These are phyloP conservation scores for Neurospora sp. DNA, from an alignment of 2,329 filamentous ascomycete species.

Conservation along the genomic window DNA sequence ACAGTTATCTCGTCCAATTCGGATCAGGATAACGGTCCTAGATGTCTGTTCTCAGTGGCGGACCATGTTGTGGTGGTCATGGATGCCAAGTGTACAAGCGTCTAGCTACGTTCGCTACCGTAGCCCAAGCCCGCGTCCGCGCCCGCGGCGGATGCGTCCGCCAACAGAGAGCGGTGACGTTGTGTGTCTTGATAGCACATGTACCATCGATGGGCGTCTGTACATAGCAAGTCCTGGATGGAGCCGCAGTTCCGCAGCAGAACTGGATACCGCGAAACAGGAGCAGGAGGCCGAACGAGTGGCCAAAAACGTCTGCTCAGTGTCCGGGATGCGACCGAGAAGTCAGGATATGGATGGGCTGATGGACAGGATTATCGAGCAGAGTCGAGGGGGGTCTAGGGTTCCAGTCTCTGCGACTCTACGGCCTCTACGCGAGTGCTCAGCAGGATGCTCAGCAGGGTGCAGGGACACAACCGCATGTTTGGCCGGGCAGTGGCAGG, in stretches of 20 bases:
- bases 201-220: neutral
- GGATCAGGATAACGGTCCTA: neutral
- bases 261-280: neutral
- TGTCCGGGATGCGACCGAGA: neutral
- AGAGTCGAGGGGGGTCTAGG: neutral
- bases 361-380: neutral
- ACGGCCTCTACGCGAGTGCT: neutral
- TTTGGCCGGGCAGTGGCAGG: neutral
- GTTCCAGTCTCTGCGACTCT: neutral
- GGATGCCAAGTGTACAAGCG: neutral
- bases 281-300: neutral
- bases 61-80: neutral
- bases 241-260: neutral
- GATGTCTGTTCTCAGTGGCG: neutral
- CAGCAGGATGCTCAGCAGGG: neutral
- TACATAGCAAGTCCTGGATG: neutral
- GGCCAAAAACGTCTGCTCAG: neutral
- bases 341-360: neutral
- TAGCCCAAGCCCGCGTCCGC: neutral
- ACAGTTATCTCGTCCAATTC: neutral
- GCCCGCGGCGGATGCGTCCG: neutral
- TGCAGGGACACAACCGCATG: neutral
- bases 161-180: neutral
- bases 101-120: neutral
- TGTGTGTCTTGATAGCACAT: neutral